Evolutionary conservation across 2,329 filamentous ascomycete genomes (phyloP).

Genomic region (Tolypocladium inflatum): DNA sequence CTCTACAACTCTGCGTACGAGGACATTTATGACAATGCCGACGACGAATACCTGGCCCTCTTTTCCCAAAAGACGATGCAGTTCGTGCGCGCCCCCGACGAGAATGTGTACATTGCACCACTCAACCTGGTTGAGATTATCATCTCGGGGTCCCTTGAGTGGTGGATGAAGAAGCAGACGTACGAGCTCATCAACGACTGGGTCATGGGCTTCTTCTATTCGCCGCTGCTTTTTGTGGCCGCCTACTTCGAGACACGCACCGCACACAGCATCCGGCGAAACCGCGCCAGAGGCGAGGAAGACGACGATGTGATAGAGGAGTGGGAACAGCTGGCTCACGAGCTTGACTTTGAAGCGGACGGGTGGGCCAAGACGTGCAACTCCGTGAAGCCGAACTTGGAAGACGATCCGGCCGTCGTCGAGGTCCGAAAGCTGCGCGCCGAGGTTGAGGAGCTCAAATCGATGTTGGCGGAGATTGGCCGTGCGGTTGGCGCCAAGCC

Average conservation of each 20-base stretch:
- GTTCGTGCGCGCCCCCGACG: conserved; percentile 91
- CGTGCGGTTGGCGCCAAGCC: conserved; percentile 10
- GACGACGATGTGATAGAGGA: conserved; percentile 86
- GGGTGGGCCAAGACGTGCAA: conserved; percentile 79
- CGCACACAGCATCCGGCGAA: conserved; percentile 58
- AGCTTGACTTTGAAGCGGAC: conserved; percentile 71
- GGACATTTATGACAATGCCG: conserved; percentile 86
- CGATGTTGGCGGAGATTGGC: conserved; percentile 27
- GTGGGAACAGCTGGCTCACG: conserved; percentile 74
- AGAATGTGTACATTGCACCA: conserved; percentile 95
- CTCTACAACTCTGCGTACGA: conserved; percentile 96
- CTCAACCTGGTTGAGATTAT: conserved; percentile 91
- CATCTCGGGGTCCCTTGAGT: conserved; percentile 72
- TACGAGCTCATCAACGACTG: conserved; percentile 83
- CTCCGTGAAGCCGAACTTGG: conserved; percentile 69
- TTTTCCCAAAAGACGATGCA: conserved; percentile 94
- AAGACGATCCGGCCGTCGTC: conserved; percentile 64
- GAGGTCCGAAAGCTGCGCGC: conserved; percentile 53
- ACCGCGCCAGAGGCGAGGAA: conserved; percentile 70
- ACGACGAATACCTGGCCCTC: conserved; percentile 90
- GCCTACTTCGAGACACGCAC: conserved; percentile 60
- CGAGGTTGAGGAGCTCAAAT: conserved; percentile 50
- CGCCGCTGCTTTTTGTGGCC: conserved; percentile 69
- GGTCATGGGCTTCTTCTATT: conserved; percentile 81
- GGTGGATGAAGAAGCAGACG: conserved; percentile 71